Evolutionary conservation across 305 asterid genomes (phyloP), one percentile per base, ranked within the genome.

Genomic region (Ilex paraguariensis): DNA sequence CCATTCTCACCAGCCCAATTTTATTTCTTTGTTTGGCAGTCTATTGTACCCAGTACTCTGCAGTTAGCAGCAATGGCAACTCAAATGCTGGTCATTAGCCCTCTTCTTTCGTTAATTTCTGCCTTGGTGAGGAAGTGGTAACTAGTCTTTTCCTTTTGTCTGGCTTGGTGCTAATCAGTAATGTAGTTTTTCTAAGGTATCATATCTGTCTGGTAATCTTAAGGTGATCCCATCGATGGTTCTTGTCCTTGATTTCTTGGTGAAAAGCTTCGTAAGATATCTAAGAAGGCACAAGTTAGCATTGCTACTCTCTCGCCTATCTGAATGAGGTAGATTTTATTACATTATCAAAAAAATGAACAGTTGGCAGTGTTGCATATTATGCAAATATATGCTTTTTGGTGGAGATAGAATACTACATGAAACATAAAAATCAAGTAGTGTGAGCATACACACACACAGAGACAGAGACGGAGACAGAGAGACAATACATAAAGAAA

Each of bases 51-150:
- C 36, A 66, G 87, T 73, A 65, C 83, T 54, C 77, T 91, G 73
- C 98, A 89, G 67, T 75, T 91, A 73, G 74, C 83, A 61, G 97
- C 89, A 55, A 89, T 91, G 97, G 95, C 85, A 58, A 64, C 84
- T 67, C 95, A 82, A 77, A 91, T 91, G 98, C 44, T 91, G 65
- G 76, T 71, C 73, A 76, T 85, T 71, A 91, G 95, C 66, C 97
- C 93, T 61, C 68, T 62, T 60, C 85, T 91, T 10, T 77, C 98
- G 6, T 65, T 91, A 64, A 67, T 88, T 69, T 80, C 96, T 36
- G 87, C 96, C 21, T 40, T 87, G 85, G 98, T 91, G 80, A 83
- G 87, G 57, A 67, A 72, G 50, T 55, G 30, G 42, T 53, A 36
- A 40, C 30, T 42, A 44, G 8, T n/a, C 32, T 32, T 55, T 31